Evolutionary conservation across 208 protist species (phyloP).

Genomic region (Borovskyia barvae): DNA sequence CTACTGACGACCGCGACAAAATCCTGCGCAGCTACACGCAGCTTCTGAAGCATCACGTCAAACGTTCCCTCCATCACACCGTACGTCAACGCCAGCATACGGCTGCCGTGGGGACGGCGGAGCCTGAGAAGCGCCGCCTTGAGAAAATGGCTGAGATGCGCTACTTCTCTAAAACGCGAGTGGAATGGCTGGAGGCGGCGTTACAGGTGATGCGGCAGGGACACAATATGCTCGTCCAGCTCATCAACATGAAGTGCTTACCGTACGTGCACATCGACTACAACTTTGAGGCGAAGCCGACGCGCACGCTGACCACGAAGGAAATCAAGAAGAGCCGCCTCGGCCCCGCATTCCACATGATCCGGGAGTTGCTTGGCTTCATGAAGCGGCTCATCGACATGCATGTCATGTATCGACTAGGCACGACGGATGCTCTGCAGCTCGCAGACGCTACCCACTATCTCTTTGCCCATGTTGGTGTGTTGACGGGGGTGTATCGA

Average conservation of each 20-base stretch:
- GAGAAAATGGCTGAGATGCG: constrained; percentile 94
- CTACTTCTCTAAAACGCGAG: constrained; percentile 99
- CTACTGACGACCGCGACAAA: constrained; percentile 82
- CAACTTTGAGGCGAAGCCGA: constrained; percentile 99
- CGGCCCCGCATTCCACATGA: constrained; percentile 99
- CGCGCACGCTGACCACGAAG: constrained; percentile 99
- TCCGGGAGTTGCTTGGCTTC: constrained; percentile 99
- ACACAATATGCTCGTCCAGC: constrained; percentile 99
- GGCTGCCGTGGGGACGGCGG: constrained; percentile 6
- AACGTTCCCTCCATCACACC: constrained; percentile 96
- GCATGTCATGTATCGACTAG: constrained; percentile 99
- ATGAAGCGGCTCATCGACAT: constrained; percentile 99
- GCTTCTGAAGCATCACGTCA: constrained; percentile 99
- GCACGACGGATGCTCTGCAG: constrained; percentile 99
- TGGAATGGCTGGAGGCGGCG: constrained; percentile 99
- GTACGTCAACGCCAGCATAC: constrained; percentile 24
- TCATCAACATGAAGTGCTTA: constrained; percentile 99
- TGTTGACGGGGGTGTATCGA: constrained; percentile 99
- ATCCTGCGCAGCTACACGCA: constrained; percentile 99
- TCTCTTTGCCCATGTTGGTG: constrained; percentile 99
- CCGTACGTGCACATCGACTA: constrained; percentile 99
- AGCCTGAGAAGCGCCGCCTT: constrained; percentile 74
- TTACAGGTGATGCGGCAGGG: constrained; percentile 99
- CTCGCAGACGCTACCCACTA: constrained; percentile 99
- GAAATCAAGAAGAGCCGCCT: constrained; percentile 99